These are phyloP conservation scores for Backusella liffmaniae DNA, from an alignment of 192 early-diverging fungal genomes.

Conservation along the genomic window DNA sequence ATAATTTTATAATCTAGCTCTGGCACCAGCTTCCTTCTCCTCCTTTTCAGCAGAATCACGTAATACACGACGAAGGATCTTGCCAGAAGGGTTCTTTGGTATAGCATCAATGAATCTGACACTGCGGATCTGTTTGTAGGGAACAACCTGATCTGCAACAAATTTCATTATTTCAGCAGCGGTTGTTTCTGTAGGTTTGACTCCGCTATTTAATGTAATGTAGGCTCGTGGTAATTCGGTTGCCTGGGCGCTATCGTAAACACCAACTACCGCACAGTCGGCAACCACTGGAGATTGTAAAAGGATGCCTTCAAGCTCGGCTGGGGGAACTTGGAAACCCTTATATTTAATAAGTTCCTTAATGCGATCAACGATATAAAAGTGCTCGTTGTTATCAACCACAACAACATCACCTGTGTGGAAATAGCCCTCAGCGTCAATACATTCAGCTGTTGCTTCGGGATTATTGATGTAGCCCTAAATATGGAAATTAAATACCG, in stretches of 20 bases:
- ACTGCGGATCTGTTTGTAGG: constrained; percentile 78
- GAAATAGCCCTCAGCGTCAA: constrained; percentile 75
- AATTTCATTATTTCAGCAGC: constrained; percentile 51
- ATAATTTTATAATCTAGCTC: constrained; percentile 13
- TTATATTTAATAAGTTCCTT: constrained; percentile 97
- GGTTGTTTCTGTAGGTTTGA: constrained; percentile 19
- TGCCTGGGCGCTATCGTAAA: constrained; percentile 59
- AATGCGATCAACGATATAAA: constrained; percentile 55
- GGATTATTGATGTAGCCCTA: constrained; percentile 79
- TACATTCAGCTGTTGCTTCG: constrained; percentile 66
- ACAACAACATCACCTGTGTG: constrained; percentile 83
- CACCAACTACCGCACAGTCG: constrained; percentile 69
- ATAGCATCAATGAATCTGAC: constrained; percentile 74
- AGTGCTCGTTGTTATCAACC: constrained; percentile 59
- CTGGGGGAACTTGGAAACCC: constrained; percentile 75
- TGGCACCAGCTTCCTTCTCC: not conserved
- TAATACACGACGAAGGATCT: constrained; percentile 66
- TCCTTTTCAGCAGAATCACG: constrained; percentile 20
- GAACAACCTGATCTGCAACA: constrained; percentile 61
- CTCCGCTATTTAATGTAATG: constrained; percentile 56
- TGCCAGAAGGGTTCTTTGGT: constrained; percentile 79
- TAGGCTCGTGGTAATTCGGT: constrained; percentile 81
- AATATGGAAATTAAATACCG: not conserved
- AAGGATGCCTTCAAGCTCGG: constrained; percentile 72
- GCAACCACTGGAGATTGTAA: constrained; percentile 62